Conservation (phyloP, 768 basidiomycete species). For the Pisolithus marmoratus region DNA sequence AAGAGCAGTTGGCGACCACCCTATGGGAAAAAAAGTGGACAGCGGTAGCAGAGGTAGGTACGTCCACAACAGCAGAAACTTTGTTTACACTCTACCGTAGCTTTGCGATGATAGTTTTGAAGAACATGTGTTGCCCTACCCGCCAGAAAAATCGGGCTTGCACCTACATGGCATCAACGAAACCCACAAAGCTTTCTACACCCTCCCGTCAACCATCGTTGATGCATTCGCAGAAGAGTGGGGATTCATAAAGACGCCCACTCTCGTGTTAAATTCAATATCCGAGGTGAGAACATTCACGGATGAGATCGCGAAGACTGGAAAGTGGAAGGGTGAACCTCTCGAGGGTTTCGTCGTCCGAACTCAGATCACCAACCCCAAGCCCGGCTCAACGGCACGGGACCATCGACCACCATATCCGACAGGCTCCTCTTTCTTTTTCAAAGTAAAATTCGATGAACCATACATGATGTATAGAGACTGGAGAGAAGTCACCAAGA, state of each 20-base stretch:
- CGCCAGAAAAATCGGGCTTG: slow-evolving; percentile 78
- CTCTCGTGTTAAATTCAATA: slow-evolving; percentile 55
- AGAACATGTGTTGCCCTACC: slow-evolving; percentile 88
- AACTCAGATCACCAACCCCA: slow-evolving; percentile 50
- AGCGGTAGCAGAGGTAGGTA: slow-evolving; percentile 93
- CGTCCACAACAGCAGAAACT: slow-evolving; percentile 13
- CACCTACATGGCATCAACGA: slow-evolving; percentile 91
- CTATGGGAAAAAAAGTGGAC: slow-evolving; percentile 86
- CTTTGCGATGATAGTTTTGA: slow-evolving; percentile 97
- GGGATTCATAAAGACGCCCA: slow-evolving; percentile 83
- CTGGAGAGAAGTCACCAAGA: slow-evolving; percentile 91
- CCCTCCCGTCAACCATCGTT: slow-evolving; percentile 60
- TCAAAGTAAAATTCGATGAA: slow-evolving; percentile 99
- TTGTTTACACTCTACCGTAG: slow-evolving; percentile 33
- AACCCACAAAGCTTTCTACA: slow-evolving; percentile 60
- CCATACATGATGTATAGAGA: slow-evolving; percentile 99
- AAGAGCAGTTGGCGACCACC: slow-evolving; percentile 63
- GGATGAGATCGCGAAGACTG: slow-evolving; percentile 54
- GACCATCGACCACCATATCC: slow-evolving; percentile 56
- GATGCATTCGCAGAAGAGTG: slow-evolving; percentile 81
- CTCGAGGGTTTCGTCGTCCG: slow-evolving; percentile 96
- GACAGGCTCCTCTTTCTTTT: slow-evolving; percentile 86
- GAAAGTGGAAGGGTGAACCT: slow-evolving; percentile 76
- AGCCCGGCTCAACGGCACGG: slow-evolving; percentile 24
- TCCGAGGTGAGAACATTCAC: slow-evolving; percentile 71